Base-by-base conservation (phyloP, 257 asterid genomes). In the Salvia rosmarinus region DNA sequence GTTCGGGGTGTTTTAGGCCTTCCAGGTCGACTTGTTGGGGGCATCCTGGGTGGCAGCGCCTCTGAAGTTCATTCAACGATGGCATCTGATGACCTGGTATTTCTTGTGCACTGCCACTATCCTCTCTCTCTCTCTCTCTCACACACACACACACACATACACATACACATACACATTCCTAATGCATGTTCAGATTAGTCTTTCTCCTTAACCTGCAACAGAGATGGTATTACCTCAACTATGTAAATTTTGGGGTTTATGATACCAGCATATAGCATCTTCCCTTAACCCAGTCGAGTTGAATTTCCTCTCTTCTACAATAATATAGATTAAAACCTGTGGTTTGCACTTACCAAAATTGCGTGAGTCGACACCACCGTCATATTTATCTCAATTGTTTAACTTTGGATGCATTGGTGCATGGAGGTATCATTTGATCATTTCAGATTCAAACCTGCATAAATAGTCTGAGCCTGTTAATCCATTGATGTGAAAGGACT, bases 1-100 rank as follows among this genome's bases (percentile, higher is more conserved):
- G 97, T 95, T 62, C 88, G 98, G 16, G 99, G 99, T 62, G 97
- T 95, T 35, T 81, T 95, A 44, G 98, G 99, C 67, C 78, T 95
- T 75, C 98, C 99, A 16, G 96, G 98, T 42, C 95, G 98, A 37
- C 76, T 95, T 3, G 99, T 95, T 39, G 98, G 98, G 44, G 99
- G 98, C 72, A 88, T 95, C 37, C 68, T 91, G 80, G 90, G 98
- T 10, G 71, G 94, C 25, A 81, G 86, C 67, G 73, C 95, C 5
- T 75, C 87, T 79, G 92, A 83, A 52, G 73, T 83, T 65, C 78
- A 83, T 34, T 49, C 87, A 19, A 66, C 65, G 43, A 78, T 75
- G 75, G 80, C 90, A 78, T 75, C 99, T 64, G 99, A 89, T 16
- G 76, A 90, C 82, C 97, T 88, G 96, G 99, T 89, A 78, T 28